Base-by-base conservation (phyloP, 1,139 yeast species). In the Yamadazyma pseudoaaseri region DNA sequence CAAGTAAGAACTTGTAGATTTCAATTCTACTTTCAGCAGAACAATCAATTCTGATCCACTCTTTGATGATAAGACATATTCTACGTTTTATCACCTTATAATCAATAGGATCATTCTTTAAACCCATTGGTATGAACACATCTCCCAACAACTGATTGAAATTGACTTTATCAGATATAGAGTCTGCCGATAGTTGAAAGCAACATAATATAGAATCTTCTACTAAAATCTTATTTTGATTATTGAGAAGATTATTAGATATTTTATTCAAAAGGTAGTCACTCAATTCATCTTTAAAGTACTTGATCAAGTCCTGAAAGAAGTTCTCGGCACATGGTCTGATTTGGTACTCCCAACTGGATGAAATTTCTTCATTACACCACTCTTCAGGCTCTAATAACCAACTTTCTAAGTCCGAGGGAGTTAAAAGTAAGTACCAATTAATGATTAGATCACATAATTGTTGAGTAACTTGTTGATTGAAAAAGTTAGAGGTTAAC, bases 301-400 rank as follows among this genome's bases (percentile, higher is more conserved):
- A 72, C 29, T 72, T 68, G 27, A 86, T 73, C 39, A 92, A 59
- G 50, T 86, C 95, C 42, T 81, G 86, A 51, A 81, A 90, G 45
- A 87, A 79, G 48, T 81, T 79, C 46, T 89, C 96, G 0, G 96
- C 89, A 56, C 96, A 86, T 2, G 95, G 90, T 34, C 96, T 70
- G 5, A 89, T 71, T 51, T 86, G 92, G 51, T 68, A 87, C 51
- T 90, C 97, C 79, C 87, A 87, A 48, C 86, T 81, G 6, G 79
- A 69, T 27, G 82, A 75, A 37, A 81, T 64, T 46, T 89, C 95
- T 51, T 86, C 95, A 43, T 80, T 80, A 21, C 86, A 79, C 87
- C 95, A 92, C 52, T 86, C 96, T 56, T 89, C 97, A 0, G 97
- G 96, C 40, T 87, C 96, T 21, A 74, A 58, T 10, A 68, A 58